phyloP scores from a whole-genome alignment of 2,329 filamentous ascomycete species.

The Epichloe gansuensis region DNA sequence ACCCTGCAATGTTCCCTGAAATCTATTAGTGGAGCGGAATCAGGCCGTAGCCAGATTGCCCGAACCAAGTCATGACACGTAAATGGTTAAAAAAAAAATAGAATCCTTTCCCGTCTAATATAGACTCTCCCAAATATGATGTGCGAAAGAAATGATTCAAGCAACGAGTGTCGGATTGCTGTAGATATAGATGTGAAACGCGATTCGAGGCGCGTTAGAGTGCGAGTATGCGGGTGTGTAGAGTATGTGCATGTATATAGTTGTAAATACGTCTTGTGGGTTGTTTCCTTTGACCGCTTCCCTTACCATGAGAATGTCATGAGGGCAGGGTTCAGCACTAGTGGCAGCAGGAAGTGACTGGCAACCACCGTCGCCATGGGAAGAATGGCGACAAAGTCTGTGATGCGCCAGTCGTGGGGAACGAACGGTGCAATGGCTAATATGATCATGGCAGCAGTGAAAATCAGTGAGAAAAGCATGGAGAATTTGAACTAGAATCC shows the following conservation, averaged over 20 bases:
- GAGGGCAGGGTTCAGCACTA: slow-evolving; percentile 65
- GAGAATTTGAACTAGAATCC: slow-evolving; percentile 53
- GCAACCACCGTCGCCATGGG: slow-evolving; percentile 61
- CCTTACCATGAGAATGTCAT: slow-evolving; percentile 67
- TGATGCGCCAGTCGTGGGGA: slow-evolving; percentile 53
- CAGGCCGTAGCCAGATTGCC: not conserved
- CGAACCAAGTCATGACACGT: not conserved
- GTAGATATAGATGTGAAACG: not conserved
- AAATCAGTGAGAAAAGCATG: slow-evolving; percentile 48
- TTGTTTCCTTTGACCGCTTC: not conserved
- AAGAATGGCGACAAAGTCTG: slow-evolving; percentile 62
- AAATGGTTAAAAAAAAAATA: not conserved
- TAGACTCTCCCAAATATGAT: not conserved
- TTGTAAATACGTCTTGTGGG: not conserved
- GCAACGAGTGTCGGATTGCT: not conserved
- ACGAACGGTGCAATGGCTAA: slow-evolving; percentile 52
- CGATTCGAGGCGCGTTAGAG: not conserved
- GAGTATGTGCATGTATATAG: not conserved
- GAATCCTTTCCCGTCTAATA: slow-evolving; percentile 6
- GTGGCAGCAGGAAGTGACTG: slow-evolving; percentile 58
- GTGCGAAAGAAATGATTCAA: not conserved
- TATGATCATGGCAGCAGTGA: slow-evolving; percentile 51
- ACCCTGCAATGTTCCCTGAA: too few relatives aligned
- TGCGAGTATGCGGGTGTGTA: not conserved
- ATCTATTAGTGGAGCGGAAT: not conserved